Evolutionary conservation across 2,329 filamentous ascomycete genomes (phyloP), one percentile per base, ranked within the genome.

Genomic region (Clonostachys solani): DNA sequence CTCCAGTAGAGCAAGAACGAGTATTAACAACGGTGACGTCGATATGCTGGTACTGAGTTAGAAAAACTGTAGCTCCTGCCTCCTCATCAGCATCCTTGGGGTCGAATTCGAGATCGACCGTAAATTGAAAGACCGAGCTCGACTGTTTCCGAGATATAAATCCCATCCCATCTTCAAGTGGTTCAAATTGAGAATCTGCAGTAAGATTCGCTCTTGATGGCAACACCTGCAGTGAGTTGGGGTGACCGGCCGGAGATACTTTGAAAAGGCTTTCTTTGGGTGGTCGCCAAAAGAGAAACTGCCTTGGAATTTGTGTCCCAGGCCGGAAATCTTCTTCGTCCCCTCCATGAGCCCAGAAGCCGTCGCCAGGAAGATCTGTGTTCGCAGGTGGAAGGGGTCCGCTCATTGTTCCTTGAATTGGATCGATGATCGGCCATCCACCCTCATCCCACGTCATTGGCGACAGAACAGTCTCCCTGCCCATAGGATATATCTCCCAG

Each of bases 271-370:
- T 61, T 0, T 65, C 54, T 33, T 69, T 64, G 2, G 78, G 80
- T 12, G 71, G 76, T 5, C 81, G 69, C 68, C 79, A 81, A 64
- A 78, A 69, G 3, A 77, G 70, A 51, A 83, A 77, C 53, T 83
- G 75, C 1, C 65, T 63, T 4, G 79, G 78, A 1, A 83, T 59
- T 0, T 56, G 53, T 1, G 67, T 67, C 0, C 65, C 65, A 0
- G 69, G 64, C 9, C 61, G 52, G 55, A 83, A 82, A 23, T 71
- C 66, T 42, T 77, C 61, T 10, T 57, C 52, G 52, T 81, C 76
- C 2, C 69, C 64, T 13, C 66, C 66, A 7, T 60, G 56, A 47
- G 69, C 69, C 52, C 64, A 71, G 6, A 72, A 70, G 29, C 75
- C 66, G 40, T 60, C 43, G 2, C 61, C 62, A 1, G 53, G 36